Evolutionary conservation across 1,284 basidiomycete genomes (phyloP).

Genomic region (Sutorius eximius): DNA sequence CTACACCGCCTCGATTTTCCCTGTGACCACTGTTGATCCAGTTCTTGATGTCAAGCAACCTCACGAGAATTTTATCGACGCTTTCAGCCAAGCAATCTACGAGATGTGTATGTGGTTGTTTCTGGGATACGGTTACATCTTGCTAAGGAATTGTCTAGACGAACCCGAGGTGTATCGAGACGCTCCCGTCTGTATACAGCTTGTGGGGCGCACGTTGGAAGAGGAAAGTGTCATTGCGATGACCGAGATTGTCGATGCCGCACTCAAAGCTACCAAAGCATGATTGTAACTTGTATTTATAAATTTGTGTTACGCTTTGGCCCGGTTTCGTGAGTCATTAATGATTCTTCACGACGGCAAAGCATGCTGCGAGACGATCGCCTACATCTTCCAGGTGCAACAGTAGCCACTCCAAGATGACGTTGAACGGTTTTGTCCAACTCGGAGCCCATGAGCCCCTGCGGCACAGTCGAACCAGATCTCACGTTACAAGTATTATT

Average conservation of each 20-base stretch:
- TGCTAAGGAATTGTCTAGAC: constrained; percentile 41
- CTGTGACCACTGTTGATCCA: constrained; percentile 60
- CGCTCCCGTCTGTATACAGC: constrained; percentile 67
- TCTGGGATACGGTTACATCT: neutral
- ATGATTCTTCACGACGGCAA: no score
- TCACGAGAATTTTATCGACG: constrained; percentile 45
- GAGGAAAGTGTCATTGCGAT: constrained; percentile 71
- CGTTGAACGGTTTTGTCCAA: no score
- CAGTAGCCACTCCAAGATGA: no score
- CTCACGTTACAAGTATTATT: neutral
- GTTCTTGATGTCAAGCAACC: constrained; percentile 44
- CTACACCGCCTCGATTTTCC: constrained; percentile 56
- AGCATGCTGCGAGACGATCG: no score
- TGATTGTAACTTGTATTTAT: neutral
- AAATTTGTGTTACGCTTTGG: no score
- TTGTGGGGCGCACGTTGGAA: constrained; percentile 68
- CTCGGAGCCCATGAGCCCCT: neutral
- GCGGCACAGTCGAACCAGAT: neutral
- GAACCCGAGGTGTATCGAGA: constrained; percentile 55
- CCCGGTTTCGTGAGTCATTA: no score
- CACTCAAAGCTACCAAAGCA: constrained; percentile 22
- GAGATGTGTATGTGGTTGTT: constrained; percentile 50
- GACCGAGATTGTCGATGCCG: constrained; percentile 56
- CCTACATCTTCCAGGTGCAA: no score
- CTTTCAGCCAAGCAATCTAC: constrained; percentile 49